Base-by-base conservation (phyloP, 495 filamentous ascomycete genomes). In the Lindgomyces ingoldianus region DNA sequence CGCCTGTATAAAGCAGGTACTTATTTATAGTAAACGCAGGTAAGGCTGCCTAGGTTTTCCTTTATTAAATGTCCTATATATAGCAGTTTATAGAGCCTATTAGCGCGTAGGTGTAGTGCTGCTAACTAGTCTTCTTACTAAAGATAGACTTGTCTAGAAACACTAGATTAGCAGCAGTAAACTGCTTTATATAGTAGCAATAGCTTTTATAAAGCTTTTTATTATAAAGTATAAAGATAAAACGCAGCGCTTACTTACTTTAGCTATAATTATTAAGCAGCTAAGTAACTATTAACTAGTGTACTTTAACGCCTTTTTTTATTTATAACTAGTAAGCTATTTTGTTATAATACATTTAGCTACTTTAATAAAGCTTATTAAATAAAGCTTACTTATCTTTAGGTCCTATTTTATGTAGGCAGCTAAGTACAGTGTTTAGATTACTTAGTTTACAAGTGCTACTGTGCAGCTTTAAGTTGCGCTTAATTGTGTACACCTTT, bases 71-170 rank as follows among this genome's bases (percentile, higher is more conserved):
- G 16, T 48, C 25, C 42, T 47, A 22, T 1, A 25, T n/a, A 25
- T 58, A 48, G 6, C 55, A 10, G 9, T 11, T 10, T 30, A 1
- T n/a, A 21, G n/a, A n/a, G 41, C 55, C 42, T 2, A 58, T 33
- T 2, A 41, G 55, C 19, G 21, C 41, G 25, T 58, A 58, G 8
- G 55, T 26, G 10, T 58, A 4, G 24, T 58, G 55, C 42, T 41
- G 42, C 55, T 39, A 58, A 1, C 55, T 39, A 58, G 41, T 47
- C 24, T 58, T 58, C 55, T 58, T 24, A 19, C 47, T 58, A 24
- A 58, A 48, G 22, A 47, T 58, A 3, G 21, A 58, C 24, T 58
- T n/a, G 19, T 46, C 21, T 19, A 48, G 21, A 48, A 46, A 58
- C 44, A 58, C 24, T 45, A 51, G 25, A 42, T 64, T 51, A 14